These are phyloP conservation scores for Sugiyamaella japonica DNA, from an alignment of 1,139 yeast species.

Conservation along the genomic window DNA sequence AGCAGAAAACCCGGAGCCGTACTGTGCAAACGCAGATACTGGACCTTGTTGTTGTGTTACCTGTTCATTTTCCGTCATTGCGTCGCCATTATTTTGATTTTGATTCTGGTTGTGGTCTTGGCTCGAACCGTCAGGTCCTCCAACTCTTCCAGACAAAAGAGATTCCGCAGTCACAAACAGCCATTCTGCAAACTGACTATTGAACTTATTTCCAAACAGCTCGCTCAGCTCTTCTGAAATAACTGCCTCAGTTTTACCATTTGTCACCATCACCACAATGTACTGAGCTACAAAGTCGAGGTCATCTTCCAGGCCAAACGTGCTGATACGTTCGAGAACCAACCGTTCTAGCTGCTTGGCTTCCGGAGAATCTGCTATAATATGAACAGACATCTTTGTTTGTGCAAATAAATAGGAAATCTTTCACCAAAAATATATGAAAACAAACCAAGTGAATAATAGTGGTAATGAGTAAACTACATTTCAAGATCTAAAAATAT, in stretches of 20 bases:
- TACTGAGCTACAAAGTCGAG: slow-evolving; percentile 79
- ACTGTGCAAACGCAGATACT: slow-evolving; percentile 4
- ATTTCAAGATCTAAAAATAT: background rate
- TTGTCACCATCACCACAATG: slow-evolving; percentile 69
- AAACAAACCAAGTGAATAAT: background rate
- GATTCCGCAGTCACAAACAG: slow-evolving; percentile 54
- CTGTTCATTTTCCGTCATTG: slow-evolving; percentile 10
- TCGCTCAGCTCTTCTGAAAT: slow-evolving; percentile 65
- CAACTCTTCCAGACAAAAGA: slow-evolving; percentile 23
- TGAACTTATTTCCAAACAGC: slow-evolving; percentile 64
- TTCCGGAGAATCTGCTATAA: slow-evolving; percentile 25
- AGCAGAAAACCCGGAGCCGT: slow-evolving; percentile 22
- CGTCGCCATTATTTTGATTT: background rate
- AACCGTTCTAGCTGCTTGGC: slow-evolving; percentile 25
- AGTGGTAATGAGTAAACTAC: background rate
- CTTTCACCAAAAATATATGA: background rate
- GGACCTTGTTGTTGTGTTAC: slow-evolving; percentile 12
- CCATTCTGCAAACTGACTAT: slow-evolving; percentile 48
- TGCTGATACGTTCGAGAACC: slow-evolving; percentile 23
- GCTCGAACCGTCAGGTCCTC: slow-evolving; percentile 16
- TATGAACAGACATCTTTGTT: slow-evolving; percentile 6
- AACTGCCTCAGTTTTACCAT: slow-evolving; percentile 64
- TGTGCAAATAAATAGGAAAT: too few relatives aligned
- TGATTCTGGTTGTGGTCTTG: background rate
- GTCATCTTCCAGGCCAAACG: slow-evolving; percentile 50